A percentile compares a stretch with the other conserved stretches of the same genome.
phyloP scores from a whole-genome alignment of 2,329 filamentous ascomycete species.

The Elsinoe perseae region DNA sequence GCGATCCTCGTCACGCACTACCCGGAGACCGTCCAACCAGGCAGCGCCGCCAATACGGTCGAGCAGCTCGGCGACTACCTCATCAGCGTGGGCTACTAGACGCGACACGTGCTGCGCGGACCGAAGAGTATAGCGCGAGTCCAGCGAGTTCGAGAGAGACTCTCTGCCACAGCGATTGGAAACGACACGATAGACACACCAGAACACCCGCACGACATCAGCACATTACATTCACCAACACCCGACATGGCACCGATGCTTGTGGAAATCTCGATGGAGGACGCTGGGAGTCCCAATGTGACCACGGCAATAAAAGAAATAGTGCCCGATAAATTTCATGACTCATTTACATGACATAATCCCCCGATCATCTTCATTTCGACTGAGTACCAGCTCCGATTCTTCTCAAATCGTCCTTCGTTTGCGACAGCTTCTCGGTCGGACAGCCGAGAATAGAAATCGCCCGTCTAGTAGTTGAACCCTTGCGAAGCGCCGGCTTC shows the following conservation, averaged over 20 bases:
- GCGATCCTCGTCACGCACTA: conserved; percentile 87
- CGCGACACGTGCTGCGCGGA: background rate
- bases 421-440: too few relatives aligned
- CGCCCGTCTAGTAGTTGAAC: too few relatives aligned
- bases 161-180: background rate
- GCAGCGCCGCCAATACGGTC: conserved; percentile 69
- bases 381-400: too few relatives aligned
- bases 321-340: background rate
- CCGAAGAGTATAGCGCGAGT: background rate
- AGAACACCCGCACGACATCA: background rate
- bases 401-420: too few relatives aligned
- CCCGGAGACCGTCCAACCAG: conserved; percentile 62
- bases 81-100: conserved; percentile 67
- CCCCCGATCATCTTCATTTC: too few relatives aligned
- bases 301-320: background rate
- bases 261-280: background rate
- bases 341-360: background rate
- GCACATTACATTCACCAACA: background rate
- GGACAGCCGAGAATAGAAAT: too few relatives aligned
- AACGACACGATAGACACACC: background rate
- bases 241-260: background rate
- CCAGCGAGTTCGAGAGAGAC: too few relatives aligned
- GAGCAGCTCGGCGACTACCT: conserved; percentile 84
- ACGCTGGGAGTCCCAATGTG: background rate
- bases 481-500: too few relatives aligned